Evolutionary conservation across 495 filamentous ascomycete genomes (phyloP), one percentile per base, ranked within the genome.

Genomic region (Aspergillus hancockii): DNA sequence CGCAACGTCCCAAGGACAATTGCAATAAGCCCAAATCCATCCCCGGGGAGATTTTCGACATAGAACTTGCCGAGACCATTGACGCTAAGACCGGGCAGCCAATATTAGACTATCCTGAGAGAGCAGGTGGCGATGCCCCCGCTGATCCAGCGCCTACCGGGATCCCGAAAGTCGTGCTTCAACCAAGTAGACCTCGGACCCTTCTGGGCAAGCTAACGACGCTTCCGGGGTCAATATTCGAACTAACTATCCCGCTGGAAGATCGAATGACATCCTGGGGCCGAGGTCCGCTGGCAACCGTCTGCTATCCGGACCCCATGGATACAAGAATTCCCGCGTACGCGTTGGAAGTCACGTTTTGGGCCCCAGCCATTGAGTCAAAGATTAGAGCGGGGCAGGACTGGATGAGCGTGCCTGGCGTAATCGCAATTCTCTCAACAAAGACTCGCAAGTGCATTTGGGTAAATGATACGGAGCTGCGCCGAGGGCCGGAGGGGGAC

Each of bases 251-350:
- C 30, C 77, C 75, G 23, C 74, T 96, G 23, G 85, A 85, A 47
- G 75, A 82, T 23, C 83, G 83, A 13, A 68, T 89, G 70, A 84
- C 86, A 0, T 87, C 85, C 3, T 97, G 89, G 86, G 93, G 93
- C 32, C 86, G 93, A 16, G 80, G 83, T 0, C 69, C 64, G 0
- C 67, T 71, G 18, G 90, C 88, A 53, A 90, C 85, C 14, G 69
- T 87, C 53, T 71, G 84, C 30, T 87, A 91, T 63, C 69, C 82
- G 1, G 74, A 83, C 30, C 70, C 65, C 30, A 65, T 71, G 52
- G 89, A 96, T 59, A 81, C 75, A 5, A 87, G 84, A 21, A 85
- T 97, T 31, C 90, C 92, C 6, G 92, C 92, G 64, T 85, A 85
- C 54, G 92, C 88, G n/a, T 82, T 95, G 63, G 86, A 88, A 61